Evolutionary conservation across 148 eudicot genomes (phyloP).

Genomic region (Chenopodium berlandieri): DNA sequence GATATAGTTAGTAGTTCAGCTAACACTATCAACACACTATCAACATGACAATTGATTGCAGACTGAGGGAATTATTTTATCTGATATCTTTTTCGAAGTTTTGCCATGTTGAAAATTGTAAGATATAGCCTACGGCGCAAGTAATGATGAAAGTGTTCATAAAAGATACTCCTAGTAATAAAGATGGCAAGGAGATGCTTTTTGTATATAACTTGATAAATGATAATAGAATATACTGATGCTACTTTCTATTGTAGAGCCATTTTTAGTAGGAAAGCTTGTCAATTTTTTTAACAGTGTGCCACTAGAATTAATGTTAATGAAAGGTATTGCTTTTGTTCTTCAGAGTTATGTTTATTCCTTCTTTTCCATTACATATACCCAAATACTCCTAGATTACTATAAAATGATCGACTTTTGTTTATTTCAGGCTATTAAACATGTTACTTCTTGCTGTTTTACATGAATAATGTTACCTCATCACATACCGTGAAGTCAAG

Average conservation of each 20-base stretch:
- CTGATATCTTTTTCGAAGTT: not conserved
- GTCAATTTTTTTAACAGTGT: not conserved
- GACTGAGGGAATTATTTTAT: not conserved
- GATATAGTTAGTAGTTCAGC: not conserved
- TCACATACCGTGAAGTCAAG: too few relatives aligned
- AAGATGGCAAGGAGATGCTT: not conserved
- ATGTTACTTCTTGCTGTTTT: too few relatives aligned
- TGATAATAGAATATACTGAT: not conserved
- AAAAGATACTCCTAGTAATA: not conserved
- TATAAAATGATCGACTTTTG: not conserved
- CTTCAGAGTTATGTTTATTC: not conserved
- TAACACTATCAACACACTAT: too few relatives aligned
- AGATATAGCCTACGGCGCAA: not conserved
- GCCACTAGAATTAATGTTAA: not conserved
- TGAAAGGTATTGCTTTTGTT: not conserved
- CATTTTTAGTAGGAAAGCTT: conserved; percentile 13
- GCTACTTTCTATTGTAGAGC: conserved; percentile 4
- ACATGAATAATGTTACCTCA: too few relatives aligned
- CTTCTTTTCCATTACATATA: not conserved
- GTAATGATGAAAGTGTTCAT: conserved; percentile 2
- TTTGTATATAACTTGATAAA: not conserved
- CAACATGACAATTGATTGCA: not conserved
- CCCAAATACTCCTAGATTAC: not conserved
- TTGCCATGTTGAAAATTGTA: not conserved
- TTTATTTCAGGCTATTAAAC: not conserved